Percentiles rank a stretch among this genome's conserved stretches.
phyloP scores from a whole-genome alignment of 495 filamentous ascomycete species.

The Gamarada debralockiae region DNA sequence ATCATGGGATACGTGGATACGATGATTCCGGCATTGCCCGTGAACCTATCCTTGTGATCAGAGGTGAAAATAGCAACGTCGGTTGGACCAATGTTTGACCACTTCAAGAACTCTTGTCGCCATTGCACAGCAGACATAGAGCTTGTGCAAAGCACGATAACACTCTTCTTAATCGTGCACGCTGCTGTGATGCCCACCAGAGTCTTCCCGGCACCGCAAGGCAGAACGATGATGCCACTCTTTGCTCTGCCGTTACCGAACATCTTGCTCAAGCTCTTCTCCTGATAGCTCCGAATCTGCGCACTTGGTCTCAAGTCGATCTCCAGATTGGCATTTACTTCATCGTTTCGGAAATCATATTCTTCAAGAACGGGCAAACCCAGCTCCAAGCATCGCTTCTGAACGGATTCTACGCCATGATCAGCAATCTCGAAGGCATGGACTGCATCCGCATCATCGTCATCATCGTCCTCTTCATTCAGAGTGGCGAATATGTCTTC shows the following conservation, averaged over 20 bases:
- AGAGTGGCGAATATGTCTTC: conserved; percentile 55
- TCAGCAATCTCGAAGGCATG: conserved; percentile 92
- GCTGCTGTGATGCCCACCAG: conserved; percentile 95
- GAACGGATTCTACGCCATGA: conserved; percentile 73
- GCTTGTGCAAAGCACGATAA: conserved; percentile 91
- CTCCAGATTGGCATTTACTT: conserved; percentile 81
- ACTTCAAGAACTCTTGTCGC: conserved; percentile 92
- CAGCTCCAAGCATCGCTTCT: conserved; percentile 85
- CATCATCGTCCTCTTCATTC: conserved; percentile 82
- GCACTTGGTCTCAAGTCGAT: conserved; percentile 86
- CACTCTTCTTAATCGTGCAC: conserved; percentile 95
- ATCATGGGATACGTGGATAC: conserved; percentile 99
- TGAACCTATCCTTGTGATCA: conserved; percentile 87
- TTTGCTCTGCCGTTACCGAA: conserved; percentile 97
- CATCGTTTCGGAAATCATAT: conserved; percentile 96
- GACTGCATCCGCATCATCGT: conserved; percentile 82
- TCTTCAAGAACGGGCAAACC: conserved; percentile 88
- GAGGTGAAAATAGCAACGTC: conserved; percentile 95
- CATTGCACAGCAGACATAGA: conserved; percentile 98
- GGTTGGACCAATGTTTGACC: conserved; percentile 94
- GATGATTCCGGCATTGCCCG: conserved; percentile 86
- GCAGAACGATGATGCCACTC: conserved; percentile 95
- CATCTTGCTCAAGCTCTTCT: conserved; percentile 97
- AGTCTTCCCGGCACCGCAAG: conserved; percentile 96
- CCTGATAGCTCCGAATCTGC: conserved; percentile 88